Evolutionary conservation across 1,284 basidiomycete species (phyloP).

Genomic region (Schizopora paradoxa): DNA sequence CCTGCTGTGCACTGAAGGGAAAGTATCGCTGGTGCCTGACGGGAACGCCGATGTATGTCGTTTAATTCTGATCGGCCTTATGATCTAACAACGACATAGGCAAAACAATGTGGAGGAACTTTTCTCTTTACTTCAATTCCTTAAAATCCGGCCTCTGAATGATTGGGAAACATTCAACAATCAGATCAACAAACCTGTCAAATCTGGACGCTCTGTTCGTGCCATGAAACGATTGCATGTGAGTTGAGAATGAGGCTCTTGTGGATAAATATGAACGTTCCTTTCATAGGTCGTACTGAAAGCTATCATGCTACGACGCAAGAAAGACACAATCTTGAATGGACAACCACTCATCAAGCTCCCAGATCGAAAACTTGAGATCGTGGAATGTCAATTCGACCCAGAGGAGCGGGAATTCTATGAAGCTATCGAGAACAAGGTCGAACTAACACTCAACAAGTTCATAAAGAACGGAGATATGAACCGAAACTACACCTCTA

Average conservation of each 20-base stretch:
- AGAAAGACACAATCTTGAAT: constrained; percentile 78
- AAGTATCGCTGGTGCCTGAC: constrained; percentile 90
- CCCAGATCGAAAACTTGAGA: constrained; percentile 68
- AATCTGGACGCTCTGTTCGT: constrained; percentile 57
- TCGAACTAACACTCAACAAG: constrained; percentile 68
- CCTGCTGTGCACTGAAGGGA: constrained; percentile 72
- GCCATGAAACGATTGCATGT: constrained; percentile 86
- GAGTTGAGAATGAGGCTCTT: constrained; percentile 18
- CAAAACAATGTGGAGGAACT: constrained; percentile 91
- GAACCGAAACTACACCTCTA: constrained; percentile 75
- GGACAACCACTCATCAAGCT: constrained; percentile 86
- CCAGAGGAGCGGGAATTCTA: constrained; percentile 81
- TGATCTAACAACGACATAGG: constrained; percentile 27
- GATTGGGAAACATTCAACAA: constrained; percentile 76
- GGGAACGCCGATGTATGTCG: constrained; percentile 79
- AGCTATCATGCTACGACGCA: constrained; percentile 86
- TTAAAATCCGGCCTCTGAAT: constrained; percentile 80
- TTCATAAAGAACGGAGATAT: constrained; percentile 51
- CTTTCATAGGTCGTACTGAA: constrained; percentile 67
- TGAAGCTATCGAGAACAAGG: constrained; percentile 67
- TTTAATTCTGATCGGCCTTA: not conserved
- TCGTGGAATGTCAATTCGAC: constrained; percentile 73
- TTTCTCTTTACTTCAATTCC: constrained; percentile 85
- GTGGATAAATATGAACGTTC: not conserved
- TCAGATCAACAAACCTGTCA: constrained; percentile 79